phyloP scores from a whole-genome alignment of 1,284 basidiomycete genomes.

The Pseudozyma hubeiensis region DNA sequence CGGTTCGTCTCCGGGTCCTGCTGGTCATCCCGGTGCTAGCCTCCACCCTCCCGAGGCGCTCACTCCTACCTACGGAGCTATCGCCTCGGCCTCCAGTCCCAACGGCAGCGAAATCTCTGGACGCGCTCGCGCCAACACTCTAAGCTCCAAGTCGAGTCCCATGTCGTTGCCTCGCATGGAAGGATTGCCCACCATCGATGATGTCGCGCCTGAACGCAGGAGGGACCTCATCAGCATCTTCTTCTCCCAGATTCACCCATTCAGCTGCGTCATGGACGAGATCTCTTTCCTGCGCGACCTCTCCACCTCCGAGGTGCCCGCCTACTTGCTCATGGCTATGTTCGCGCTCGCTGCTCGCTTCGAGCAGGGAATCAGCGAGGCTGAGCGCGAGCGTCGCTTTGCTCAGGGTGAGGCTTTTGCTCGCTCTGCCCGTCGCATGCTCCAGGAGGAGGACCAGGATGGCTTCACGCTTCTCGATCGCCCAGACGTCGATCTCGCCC shows the following conservation, averaged over 20 bases:
- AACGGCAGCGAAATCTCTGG: slow-evolving; percentile 34
- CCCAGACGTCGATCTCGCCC: slow-evolving; percentile 68
- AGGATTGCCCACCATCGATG: slow-evolving; percentile 33
- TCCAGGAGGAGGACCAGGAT: slow-evolving; percentile 53
- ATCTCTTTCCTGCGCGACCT: slow-evolving; percentile 71
- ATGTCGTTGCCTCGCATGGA: slow-evolving; percentile 28
- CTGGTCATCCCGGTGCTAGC: slow-evolving; percentile 11
- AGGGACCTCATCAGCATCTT: slow-evolving; percentile 65
- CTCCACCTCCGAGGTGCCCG: slow-evolving; percentile 69
- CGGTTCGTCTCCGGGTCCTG: slow-evolving; percentile 5
- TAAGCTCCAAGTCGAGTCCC: slow-evolving; percentile 44
- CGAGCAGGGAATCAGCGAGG: slow-evolving; percentile 59
- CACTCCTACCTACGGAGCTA: slow-evolving; percentile 25
- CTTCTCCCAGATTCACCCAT: slow-evolving; percentile 69
- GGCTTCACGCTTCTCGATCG: slow-evolving; percentile 50
- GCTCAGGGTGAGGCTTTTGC: slow-evolving; percentile 50
- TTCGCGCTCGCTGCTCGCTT: slow-evolving; percentile 70
- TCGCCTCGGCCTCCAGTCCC: slow-evolving; percentile 17
- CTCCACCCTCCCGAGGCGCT: slow-evolving; percentile 33
- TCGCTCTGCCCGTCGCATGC: slow-evolving; percentile 49
- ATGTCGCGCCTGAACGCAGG: slow-evolving; percentile 43
- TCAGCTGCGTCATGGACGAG: slow-evolving; percentile 70
- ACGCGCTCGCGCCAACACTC: slow-evolving; percentile 34
- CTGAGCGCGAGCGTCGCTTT: slow-evolving; percentile 40
- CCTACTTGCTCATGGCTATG: slow-evolving; percentile 70